Evolutionary conservation across 129 eudicot genomes (phyloP), one percentile per base, ranked within the genome.

Genomic region (Saussurea involucrata): DNA sequence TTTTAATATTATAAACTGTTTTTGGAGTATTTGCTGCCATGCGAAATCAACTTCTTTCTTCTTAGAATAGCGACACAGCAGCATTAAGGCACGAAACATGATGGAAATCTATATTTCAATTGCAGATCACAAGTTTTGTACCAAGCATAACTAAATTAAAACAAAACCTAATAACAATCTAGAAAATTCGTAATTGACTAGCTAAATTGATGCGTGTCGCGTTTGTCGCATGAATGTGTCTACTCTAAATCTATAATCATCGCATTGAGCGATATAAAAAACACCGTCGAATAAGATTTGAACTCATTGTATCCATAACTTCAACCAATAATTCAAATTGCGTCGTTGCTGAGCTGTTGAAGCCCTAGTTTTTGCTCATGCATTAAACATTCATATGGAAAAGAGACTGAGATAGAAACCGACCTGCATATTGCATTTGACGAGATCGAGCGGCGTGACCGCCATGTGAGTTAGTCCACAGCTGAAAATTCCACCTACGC

Each of bases 401-500:
- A 32, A 42, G n/a, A 36, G 63, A 68, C n/a, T 29, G 55, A 55
- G 15, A 63, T 20, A 36, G 69, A 78, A 71, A 10, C 6, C 28
- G 28, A 86, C 97, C 97, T 92, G 97, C 97, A 92, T 92, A 40
- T 92, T 92, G 77, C 96, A 89, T 76, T 92, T 92, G 88, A 92
- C 86, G 63, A 92, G 86, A 89, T 92, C 97, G 31, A 92, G 92
- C 57, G 97, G 97, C 46, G 97, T 92, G 63, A 92, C 86, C 29
- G 96, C 86, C 82, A 71, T 90, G 74, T 92, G 97, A 84, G 97
- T 89, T 27, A 86, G 81, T 18, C 96, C 92, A 67, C 96, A 89
- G 68, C 93, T 80, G 4, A 90, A 71, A 25, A 76, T 73, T 37
- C 97, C 97, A 3, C 96, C 96, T 21, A 65, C 75, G 12, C 91